These are phyloP conservation scores for Mrakia blollopis DNA, from an alignment of 768 basidiomycete species.

Conservation along the genomic window DNA sequence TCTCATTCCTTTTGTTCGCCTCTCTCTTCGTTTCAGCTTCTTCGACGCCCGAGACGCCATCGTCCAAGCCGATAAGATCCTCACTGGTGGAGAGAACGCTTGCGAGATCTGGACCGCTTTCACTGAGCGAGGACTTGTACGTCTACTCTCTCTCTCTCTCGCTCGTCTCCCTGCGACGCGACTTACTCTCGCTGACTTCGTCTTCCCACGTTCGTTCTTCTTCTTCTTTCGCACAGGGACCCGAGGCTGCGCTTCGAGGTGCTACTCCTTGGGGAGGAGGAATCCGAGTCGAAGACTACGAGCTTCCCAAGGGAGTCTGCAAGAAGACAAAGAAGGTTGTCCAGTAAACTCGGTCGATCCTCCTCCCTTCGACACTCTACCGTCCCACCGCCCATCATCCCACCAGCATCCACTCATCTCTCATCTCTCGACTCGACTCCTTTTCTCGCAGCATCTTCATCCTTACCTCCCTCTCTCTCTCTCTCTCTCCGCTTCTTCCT, in stretches of 20 bases:
- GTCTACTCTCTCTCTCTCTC: background rate
- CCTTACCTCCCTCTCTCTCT: too few relatives aligned
- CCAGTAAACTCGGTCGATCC: too few relatives aligned
- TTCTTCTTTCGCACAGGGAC: constrained; percentile 7
- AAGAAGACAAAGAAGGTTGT: constrained; percentile 27
- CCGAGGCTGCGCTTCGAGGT: constrained; percentile 63
- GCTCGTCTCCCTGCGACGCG: background rate
- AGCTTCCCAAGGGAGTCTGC: constrained; percentile 49
- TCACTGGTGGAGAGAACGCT: constrained; percentile 89
- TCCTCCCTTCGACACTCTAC: too few relatives aligned
- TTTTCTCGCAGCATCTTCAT: too few relatives aligned
- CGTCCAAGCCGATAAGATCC: constrained; percentile 78
- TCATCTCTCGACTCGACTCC: too few relatives aligned
- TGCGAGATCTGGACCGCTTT: constrained; percentile 86
- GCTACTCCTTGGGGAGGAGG: constrained; percentile 92
- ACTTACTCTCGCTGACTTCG: background rate
- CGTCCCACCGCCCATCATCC: too few relatives aligned
- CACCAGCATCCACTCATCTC: too few relatives aligned
- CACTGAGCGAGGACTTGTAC: constrained; percentile 63
- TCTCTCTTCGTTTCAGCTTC: constrained; percentile 54
- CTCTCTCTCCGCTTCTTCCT: too few relatives aligned
- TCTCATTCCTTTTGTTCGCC: constrained; percentile 14
- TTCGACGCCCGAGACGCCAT: constrained; percentile 86
- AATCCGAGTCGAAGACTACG: constrained; percentile 57
- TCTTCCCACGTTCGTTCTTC: background rate